phyloP scores from a whole-genome alignment of 345 rosid species.

The Draba incana region DNA sequence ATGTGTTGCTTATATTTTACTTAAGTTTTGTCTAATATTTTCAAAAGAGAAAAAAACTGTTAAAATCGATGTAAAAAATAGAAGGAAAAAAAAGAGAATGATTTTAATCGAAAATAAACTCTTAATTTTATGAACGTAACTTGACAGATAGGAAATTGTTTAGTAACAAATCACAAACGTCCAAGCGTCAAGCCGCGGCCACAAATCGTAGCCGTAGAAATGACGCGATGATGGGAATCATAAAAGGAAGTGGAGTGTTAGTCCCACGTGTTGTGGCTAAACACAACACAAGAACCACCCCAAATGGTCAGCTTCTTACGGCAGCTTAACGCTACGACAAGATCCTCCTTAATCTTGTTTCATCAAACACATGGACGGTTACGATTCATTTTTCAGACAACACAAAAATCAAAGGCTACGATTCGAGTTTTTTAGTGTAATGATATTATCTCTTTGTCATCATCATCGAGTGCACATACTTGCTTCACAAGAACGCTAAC shows the following conservation, averaged over 20 bases:
- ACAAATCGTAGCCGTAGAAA: constrained; percentile 42
- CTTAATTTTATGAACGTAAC: too few relatives aligned
- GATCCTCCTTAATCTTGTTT: constrained; percentile 32
- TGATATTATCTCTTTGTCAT: constrained; percentile 15
- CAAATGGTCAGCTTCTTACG: constrained; percentile 45
- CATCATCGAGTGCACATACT: constrained; percentile 31
- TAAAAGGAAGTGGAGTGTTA: constrained; percentile 33
- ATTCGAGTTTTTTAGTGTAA: constrained; percentile 28
- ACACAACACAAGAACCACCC: constrained; percentile 35
- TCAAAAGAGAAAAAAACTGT: too few relatives aligned
- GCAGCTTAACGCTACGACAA: constrained; percentile 46
- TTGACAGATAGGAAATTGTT: too few relatives aligned
- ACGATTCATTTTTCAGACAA: background rate
- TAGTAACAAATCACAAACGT: constrained; percentile 23
- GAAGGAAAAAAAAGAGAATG: too few relatives aligned
- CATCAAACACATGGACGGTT: constrained; percentile 36
- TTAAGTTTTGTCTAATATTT: too few relatives aligned
- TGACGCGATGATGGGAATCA: constrained; percentile 38
- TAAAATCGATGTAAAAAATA: too few relatives aligned
- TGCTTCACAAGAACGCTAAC: constrained; percentile 44
- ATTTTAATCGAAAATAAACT: too few relatives aligned
- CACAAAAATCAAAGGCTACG: constrained; percentile 22
- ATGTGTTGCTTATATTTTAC: too few relatives aligned
- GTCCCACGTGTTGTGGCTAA: constrained; percentile 42
- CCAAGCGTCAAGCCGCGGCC: constrained; percentile 31